Evolutionary conservation across 176 grass and related monocot species (phyloP).

Genomic region (Eleusine coracana): DNA sequence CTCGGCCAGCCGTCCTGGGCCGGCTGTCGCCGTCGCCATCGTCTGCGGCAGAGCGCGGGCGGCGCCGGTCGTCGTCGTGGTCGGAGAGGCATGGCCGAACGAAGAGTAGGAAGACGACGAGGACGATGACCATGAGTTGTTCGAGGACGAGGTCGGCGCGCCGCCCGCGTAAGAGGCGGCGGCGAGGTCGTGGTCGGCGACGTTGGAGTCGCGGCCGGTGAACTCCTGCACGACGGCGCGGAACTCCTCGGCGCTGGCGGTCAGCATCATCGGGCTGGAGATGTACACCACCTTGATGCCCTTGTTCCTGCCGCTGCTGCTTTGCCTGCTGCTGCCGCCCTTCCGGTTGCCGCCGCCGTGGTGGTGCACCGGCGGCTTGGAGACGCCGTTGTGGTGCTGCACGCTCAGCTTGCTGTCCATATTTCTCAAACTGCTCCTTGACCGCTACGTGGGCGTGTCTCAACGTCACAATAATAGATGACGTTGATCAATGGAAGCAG

Average conservation of each 20-base stretch:
- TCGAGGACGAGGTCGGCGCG: background rate
- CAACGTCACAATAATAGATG: background rate
- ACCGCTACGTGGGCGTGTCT: background rate
- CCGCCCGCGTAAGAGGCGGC: background rate
- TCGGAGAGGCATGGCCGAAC: constrained; percentile 22
- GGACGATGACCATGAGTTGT: background rate
- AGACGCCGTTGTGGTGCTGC: constrained; percentile 42
- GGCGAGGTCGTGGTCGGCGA: constrained; percentile 53
- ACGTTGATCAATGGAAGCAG: constrained; percentile 5
- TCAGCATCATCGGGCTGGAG: constrained; percentile 79
- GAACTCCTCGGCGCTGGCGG: constrained; percentile 73
- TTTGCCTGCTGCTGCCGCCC: background rate
- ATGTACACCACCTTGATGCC: constrained; percentile 85
- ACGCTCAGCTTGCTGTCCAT: constrained; percentile 58
- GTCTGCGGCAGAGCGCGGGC: background rate
- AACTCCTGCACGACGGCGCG: constrained; percentile 75
- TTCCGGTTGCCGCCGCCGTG: constrained; percentile 11
- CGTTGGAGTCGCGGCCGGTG: constrained; percentile 74
- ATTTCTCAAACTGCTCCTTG: background rate
- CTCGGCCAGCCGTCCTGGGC: background rate
- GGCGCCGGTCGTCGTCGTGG: background rate
- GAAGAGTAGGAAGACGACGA: background rate
- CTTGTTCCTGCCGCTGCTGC: constrained; percentile 22
- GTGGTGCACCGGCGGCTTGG: constrained; percentile 59
- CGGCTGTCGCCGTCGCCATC: constrained; percentile 19